Base-by-base conservation (phyloP, 257 asterid genomes). In the Gynochthodes officinalis region DNA sequence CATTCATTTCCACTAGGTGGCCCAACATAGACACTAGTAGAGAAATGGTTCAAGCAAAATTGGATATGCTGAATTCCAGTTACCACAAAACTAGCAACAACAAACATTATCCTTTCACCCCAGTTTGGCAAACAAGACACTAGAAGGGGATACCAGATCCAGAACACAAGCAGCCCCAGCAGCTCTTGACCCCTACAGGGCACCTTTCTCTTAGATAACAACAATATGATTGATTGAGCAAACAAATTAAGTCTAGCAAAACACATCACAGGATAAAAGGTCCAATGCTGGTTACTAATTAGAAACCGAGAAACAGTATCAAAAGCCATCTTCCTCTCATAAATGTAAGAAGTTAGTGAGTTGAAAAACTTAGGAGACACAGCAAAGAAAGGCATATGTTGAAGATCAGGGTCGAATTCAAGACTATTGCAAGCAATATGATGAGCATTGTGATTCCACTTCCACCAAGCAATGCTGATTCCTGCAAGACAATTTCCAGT, bases 381-480 rank as follows among this genome's bases (percentile, higher is more conserved):
- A 27, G 84, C 96, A 62, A 90, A 87, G 25, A 93, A 64, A 0
- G 97, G 97, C 83, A 93, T 79, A 84, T 89, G 91, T 1, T 93
- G 98, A 32, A 90, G 89, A 76, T 93, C 97, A 0, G 98, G 98
- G 59, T 93, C 98, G 42, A 86, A 85, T 13, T 93, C 96, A 37
- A 92, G 93, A 72, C 97, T 89, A 42, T 92, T 92, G 79, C 89
- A 83, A 48, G 96, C 96, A 50, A 93, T 93, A 85, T 93, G 97
- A 70, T 90, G 97, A 37, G 96, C 91, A 67, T 90, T 90, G 82
- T 90, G 97, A 60, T 89, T 93, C 86, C 93, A 75, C 16, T 86
- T 90, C 98, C 98, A 93, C 98, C 97, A 93, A 2, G 75, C 92
- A 55, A 93, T 90, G 86, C 97, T 87, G 48, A 92, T 89, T 32